Conservation (phyloP, 164 flowering plant species). For the Vitis cinerea region DNA sequence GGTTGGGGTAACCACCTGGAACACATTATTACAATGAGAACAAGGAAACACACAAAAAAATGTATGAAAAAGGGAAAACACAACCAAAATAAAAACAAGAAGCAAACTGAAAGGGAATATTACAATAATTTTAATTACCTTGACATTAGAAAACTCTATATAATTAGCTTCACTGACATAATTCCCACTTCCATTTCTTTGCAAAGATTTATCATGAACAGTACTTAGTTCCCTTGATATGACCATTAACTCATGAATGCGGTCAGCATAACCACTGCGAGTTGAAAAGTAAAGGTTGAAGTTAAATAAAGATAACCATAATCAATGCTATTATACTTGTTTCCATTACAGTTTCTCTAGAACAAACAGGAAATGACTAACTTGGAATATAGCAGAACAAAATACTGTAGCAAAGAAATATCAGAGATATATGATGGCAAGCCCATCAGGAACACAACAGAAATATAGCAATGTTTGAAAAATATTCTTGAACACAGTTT, state of each 20-base stretch:
- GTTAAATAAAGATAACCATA: background rate
- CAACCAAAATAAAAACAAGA: background rate
- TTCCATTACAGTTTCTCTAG: no score
- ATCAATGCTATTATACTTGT: no score
- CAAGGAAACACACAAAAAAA: background rate
- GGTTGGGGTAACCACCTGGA: slow-evolving; percentile 97
- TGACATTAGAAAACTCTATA: slow-evolving; percentile 84
- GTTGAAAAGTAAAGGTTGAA: slow-evolving; percentile 1
- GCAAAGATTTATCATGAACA: slow-evolving; percentile 46
- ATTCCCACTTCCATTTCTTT: slow-evolving; percentile 57
- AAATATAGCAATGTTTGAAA: no score
- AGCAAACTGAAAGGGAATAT: background rate
- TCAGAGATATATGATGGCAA: no score
- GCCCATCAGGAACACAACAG: no score
- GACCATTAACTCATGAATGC: slow-evolving; percentile 84
- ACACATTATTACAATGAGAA: slow-evolving; percentile 11
- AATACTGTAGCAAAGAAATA: no score
- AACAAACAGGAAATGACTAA: no score
- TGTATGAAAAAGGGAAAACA: no score
- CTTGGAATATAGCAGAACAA: no score
- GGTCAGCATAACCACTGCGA: slow-evolving; percentile 98
- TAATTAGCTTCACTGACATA: slow-evolving; percentile 80
- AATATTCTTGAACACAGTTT: no score
- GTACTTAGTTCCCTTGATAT: slow-evolving; percentile 72
- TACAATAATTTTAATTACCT: slow-evolving; percentile 40